Percentiles rank a stretch among this genome's conserved stretches.
Evolutionary conservation across 257 asterid genomes (phyloP).

Genomic region (Rehmannia glutinosa): DNA sequence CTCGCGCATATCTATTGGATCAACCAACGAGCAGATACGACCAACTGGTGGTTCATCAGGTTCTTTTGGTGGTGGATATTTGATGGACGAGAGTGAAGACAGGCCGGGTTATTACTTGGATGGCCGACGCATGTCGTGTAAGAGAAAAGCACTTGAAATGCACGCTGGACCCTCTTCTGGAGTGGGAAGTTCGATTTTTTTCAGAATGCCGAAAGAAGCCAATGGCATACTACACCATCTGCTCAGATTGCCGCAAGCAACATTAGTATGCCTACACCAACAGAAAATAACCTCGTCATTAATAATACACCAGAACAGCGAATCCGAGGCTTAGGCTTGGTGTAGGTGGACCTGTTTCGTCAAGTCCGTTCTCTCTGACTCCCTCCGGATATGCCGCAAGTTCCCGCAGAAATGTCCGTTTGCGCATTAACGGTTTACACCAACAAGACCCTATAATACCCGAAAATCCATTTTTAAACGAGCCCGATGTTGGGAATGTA

Average conservation of each 20-base stretch:
- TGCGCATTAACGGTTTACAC: constrained; percentile 56
- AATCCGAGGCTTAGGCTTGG: constrained; percentile 67
- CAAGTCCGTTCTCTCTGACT: constrained; percentile 35
- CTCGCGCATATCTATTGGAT: constrained; percentile 34
- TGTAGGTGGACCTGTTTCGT: constrained; percentile 38
- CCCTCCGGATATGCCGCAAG: constrained; percentile 37
- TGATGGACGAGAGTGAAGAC: constrained; percentile 41
- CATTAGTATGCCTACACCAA: constrained; percentile 12
- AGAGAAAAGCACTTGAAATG: constrained; percentile 69
- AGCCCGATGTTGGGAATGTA: constrained; percentile 28
- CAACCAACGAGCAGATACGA: constrained; percentile 34
- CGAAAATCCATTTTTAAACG: constrained; percentile 25
- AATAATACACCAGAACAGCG: constrained; percentile 35
- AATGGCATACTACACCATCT: constrained; percentile 43
- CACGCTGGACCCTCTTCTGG: constrained; percentile 63
- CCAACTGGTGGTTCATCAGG: constrained; percentile 31
- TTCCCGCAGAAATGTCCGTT: constrained; percentile 55
- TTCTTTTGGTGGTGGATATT: constrained; percentile 21
- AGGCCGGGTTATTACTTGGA: constrained; percentile 49
- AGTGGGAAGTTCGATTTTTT: constrained; percentile 46
- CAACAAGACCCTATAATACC: constrained; percentile 43
- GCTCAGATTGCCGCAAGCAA: no score
- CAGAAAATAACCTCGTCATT: constrained; percentile 24
- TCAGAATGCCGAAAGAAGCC: constrained; percentile 47
- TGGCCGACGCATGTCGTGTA: constrained; percentile 63